Evolutionary conservation across 75 land plant genomes (phyloP), one percentile per base, ranked within the genome.

Genomic region (Pseudotsuga menziesii): DNA sequence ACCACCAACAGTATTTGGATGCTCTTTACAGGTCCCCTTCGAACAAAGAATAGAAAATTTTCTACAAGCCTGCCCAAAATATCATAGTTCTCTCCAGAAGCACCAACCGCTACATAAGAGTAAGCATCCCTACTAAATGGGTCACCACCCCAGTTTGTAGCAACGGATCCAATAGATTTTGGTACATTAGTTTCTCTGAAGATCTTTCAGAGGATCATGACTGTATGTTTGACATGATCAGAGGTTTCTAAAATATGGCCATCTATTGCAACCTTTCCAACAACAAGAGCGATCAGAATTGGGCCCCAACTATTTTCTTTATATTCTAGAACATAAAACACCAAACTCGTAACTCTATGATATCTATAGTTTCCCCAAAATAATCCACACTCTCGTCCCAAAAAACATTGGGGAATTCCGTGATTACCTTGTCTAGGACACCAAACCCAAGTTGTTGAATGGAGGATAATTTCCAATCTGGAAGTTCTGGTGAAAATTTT

Each of bases 311-410:
- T 26, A 92, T 95, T 84, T 89, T 89, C 77, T 81, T 88, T 61
- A 95, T 75, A 86, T 95, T 95, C 98, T 96, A 95, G 75, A 95
- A 95, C 98, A 95, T 95, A 75, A 95, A 95, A 69, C 96, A 95
- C 27, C 82, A 84, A 3, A 95, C 98, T 64, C 93, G 79, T 22
- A 56, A 29, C 20, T 85, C 83, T 57, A 88, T 88, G 44, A 90
- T 85, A 64, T 95, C 93, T n/a, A 93, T 93, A 76, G 93, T 89
- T 26, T 92, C 95, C 58, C 98, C 98, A 88, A 95, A 95, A 62
- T 90, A 93, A 78, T 95, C 98, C 73, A 95, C 90, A 73, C 73
- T 82, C 48, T 93, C 98, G 82, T 95, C 93, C 98, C 95, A 93
- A 78, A 95, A 95, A 0, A 88, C 93, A 72, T 79, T 85, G 26